Evolutionary conservation across 1,284 basidiomycete genomes (phyloP), one percentile per base, ranked within the genome.

Genomic region (Spongiforma sp.): DNA sequence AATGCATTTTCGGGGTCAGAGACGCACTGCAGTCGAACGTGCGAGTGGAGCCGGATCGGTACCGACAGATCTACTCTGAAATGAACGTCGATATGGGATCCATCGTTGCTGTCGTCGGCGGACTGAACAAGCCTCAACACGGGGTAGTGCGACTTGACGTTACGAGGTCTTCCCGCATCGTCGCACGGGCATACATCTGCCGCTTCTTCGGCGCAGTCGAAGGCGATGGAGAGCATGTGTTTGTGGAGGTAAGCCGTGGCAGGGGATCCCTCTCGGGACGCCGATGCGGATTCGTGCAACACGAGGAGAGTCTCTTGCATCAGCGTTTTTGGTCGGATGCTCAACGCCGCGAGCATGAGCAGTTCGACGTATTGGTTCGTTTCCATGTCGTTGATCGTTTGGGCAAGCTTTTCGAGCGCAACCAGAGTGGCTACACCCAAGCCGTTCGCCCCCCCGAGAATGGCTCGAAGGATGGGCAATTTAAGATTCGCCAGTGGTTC

Each of bases 201-300:
- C 10, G 88, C 88, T 68, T 89, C 88, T 68, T 90, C 87, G 4
- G 85, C 86, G 11, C 86, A 81, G 65, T 89, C 87, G 60, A 88
- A 86, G 0, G 81, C 82, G 37, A 89, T 79, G 5, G 81, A 83
- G 2, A 89, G 78, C 0, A 83, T 82, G 50, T 87, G 82, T 58
- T 84, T 84, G 66, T 85, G 83, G 4, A 81, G 82, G 69, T 89
- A 86, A 30, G 73, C 71, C 32, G 74, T 67, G 0, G 78, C 69
- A 0, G 72, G 68, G 11, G 80, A 74, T 4, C 54, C 56, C 30
- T 66, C 62, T 61, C 62, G 63, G 15, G 57, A 62, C 12, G 52
- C 58, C 4, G 19, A 63, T 55, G 86, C 81, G 53, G 79, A 79
- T 53, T 90, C 87, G 65, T 87, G 81, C 21, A 89, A 73, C 3